These are phyloP conservation scores for Aspergillus funiculosus DNA, from an alignment of 495 filamentous ascomycete species.

Conservation along the genomic window DNA sequence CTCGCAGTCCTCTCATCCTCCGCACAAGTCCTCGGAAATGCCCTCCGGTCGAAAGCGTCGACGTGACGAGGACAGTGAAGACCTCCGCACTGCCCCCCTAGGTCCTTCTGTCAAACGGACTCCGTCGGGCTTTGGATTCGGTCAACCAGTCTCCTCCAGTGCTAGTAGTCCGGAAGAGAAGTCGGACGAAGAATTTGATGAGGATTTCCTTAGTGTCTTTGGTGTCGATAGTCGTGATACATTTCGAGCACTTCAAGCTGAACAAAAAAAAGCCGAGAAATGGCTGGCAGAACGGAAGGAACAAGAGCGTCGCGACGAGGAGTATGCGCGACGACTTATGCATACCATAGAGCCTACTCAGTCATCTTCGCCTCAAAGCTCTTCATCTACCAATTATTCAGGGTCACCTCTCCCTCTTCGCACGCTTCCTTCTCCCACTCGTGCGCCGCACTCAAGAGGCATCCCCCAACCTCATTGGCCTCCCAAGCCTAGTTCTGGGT, in stretches of 20 bases:
- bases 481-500: background rate
- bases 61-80: slow-evolving; percentile 1
- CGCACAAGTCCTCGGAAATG: background rate
- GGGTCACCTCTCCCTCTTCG: slow-evolving; percentile 1
- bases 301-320: slow-evolving; percentile 44
- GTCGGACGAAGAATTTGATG: slow-evolving; percentile 5
- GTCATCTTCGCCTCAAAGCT: slow-evolving; percentile 10
- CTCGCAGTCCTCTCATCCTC: slow-evolving; percentile 4
- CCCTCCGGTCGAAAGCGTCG: slow-evolving; percentile 15
- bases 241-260: slow-evolving; percentile 31
- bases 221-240: slow-evolving; percentile 27
- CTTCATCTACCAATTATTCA: slow-evolving; percentile 7
- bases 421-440: background rate
- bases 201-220: slow-evolving; percentile 19
- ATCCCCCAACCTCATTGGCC: background rate
- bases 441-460: background rate
- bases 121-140: background rate
- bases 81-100: background rate
- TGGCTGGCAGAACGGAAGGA: slow-evolving; percentile 27
- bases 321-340: slow-evolving; percentile 42
- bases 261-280: slow-evolving; percentile 34
- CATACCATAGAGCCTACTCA: slow-evolving; percentile 11
- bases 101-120: too few relatives aligned
- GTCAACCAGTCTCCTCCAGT: background rate
- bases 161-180: background rate